Evolutionary conservation across 352 stramenopile species (phyloP), one percentile per base, ranked within the genome.

Genomic region (Stephanocyclus meneghinianus): DNA sequence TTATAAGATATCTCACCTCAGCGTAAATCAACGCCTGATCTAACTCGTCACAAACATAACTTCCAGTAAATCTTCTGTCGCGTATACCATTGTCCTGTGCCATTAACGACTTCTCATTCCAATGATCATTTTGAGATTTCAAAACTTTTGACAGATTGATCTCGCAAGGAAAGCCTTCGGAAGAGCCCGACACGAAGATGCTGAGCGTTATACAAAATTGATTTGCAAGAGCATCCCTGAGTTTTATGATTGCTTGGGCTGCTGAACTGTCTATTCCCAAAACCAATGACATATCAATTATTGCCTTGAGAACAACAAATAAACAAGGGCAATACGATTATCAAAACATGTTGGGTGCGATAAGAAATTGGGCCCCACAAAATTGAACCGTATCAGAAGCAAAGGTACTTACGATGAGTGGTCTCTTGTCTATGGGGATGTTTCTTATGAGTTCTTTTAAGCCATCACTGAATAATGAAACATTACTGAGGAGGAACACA

Each of bases 261-360:
- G 87, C 86, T 42, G 83, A 90, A 32, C 72, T 86, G 59, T 98
- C 95, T 50, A 98, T 90, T 2, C 95, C 95, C 0, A 97, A 87
- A 0, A 98, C 95, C 1, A 98, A 76, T 1, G 94, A 96, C 74
- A 98, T 97, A 73, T 98, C 95, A 7, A 98, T 86, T 40, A 84
- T 84, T 11, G 76, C 60, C 74, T 81, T 40, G 9, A 11, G 26
- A 50, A 13, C 16, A 50, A 29, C 3, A 16, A 13, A 18, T 15
- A 42, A 42, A 18, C 48, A 42, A 51, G 51, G 10, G 21, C 15
- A 16, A 13, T 65, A 7, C 32, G 30, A 51, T 48, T 26, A 40
- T 4, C 35, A 40, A 4, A 40, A 40, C 7, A 4, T 40, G 3
- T 40, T 40, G 35, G 4, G 35, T 8, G 7, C 35, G 3, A 40